These are phyloP conservation scores for Saccharum officinarum DNA, from an alignment of 176 grass and related monocot genomes.

Conservation along the genomic window DNA sequence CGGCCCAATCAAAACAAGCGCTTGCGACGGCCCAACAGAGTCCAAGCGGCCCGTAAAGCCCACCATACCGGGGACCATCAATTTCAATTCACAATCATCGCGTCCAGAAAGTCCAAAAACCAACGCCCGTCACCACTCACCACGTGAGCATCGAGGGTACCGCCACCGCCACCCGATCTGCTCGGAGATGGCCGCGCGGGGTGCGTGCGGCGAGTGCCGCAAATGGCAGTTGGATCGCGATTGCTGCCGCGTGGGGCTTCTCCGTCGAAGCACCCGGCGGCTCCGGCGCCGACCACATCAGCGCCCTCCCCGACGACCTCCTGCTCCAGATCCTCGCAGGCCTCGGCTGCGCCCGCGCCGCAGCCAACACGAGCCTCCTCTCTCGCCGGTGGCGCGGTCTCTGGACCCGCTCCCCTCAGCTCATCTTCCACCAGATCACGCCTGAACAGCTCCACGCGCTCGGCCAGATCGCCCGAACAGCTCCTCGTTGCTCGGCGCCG, in stretches of 20 bases:
- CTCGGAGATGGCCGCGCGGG: background rate
- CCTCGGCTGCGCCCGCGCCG: background rate
- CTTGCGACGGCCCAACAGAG: background rate
- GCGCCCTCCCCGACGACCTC: background rate
- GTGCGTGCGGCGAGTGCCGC: background rate
- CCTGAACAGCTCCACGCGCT: background rate
- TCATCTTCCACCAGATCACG: background rate
- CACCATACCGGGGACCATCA: background rate
- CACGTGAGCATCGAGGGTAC: too few relatives aligned
- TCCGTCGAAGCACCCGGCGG: background rate
- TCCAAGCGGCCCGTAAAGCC: background rate
- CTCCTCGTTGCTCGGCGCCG: background rate
- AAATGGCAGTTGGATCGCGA: too few relatives aligned
- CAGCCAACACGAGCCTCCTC: background rate
- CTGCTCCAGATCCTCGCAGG: background rate
- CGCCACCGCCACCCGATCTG: background rate
- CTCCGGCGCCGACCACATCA: background rate
- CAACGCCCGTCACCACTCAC: too few relatives aligned
- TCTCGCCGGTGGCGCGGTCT: background rate
- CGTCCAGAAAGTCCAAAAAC: too few relatives aligned
- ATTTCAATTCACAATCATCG: background rate
- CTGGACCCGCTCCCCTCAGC: background rate
- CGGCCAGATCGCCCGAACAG: background rate
- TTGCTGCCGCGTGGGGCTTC: background rate
- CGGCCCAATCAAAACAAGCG: background rate